Base-by-base conservation (phyloP, 805 yeast species). In the Ogataea pignaliae region DNA sequence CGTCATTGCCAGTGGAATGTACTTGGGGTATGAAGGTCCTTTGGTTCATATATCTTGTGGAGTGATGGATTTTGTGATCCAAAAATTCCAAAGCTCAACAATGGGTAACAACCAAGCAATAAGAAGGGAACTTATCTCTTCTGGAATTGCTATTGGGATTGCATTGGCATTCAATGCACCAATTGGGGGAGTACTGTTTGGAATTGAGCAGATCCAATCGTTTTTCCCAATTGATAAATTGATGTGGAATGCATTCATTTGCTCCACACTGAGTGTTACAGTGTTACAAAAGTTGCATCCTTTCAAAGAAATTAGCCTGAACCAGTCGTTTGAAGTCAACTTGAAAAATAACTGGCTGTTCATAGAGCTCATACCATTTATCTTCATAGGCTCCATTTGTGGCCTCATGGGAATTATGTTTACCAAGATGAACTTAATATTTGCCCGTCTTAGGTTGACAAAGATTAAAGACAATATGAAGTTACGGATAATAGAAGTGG, bases 21-120 rank as follows among this genome's bases (percentile, higher is more conserved):
- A 91, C 87, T 72, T 85, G 7, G 96, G 96, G 7, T 81, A 80
- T 56, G 96, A 88, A 55, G 96, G 95, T 1, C 96, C 96, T 0
- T 61, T 88, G 43, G 90, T 86, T 21, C 95, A 88, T 61, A 76
- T 88, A 3, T 75, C 91, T 0, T 78, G 86, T 51, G 79, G 86
- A 50, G 67, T 80, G 55, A 64, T 81, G 52, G 61, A 64, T 50
- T 33, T 64, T 43, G 43, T 75, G 9, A 59, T 76, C 37, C 54
- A 61, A 15, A 41, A 54, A 3, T 60, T 68, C 41, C 62, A 69
- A 3, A 29, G 34, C 14, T 39, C 39, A 10, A 43, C 51, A 2
- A 59, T 55, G n/a, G 37, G 50, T 10, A 41, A 53, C 17, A 77
- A 76, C 48, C 88, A 82, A 55, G 88, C 86, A 0, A 63, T 72